Base-by-base conservation (phyloP, 2,329 filamentous ascomycete species). In the Nigrospora osmanthi region DNA sequence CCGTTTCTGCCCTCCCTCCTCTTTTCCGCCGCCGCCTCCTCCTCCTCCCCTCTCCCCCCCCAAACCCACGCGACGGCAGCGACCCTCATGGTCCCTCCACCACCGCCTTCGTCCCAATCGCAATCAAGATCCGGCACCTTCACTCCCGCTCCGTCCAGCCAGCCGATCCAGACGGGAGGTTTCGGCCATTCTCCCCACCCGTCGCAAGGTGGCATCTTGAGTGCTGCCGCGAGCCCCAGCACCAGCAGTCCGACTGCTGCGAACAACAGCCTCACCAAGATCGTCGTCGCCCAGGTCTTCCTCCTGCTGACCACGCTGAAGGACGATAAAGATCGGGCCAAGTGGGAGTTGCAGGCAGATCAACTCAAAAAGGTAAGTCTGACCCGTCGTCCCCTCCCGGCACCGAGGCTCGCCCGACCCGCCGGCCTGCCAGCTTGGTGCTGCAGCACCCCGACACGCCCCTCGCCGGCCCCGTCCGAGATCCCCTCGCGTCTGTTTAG, bases 271-370 rank as follows among this genome's bases (percentile, higher is more conserved):
- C 76, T 97, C 57, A 86, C 86, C 49, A 96, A 94, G 70, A 93
- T 98, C 65, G 89, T 93, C 58, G 84, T 95, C 59, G 89, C 93
- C 53, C 93, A 98, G 73, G 83, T 97, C 54, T 95, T 93, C 70
- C 82, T 98, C 52, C 80, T 98, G 47, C 78, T 98, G 54, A 93
- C 90, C 70, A 89, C 89, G 32, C 85, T 97, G 62, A 96, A 93
- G 66, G 89, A 96, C 71, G 91, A 95, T 65, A 89, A 89, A 70
- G 89, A 81, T 62, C 81, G 84, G 61, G 80, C 80, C 60, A 95
- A 94, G 87, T 95, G 88, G 85, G 89, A 95, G 66, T 76, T 83
- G 54, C 90, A 95, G 70, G 84, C 83, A 61, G 88, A 94, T 59
- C 90, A 95, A 72, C 85, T 98, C 59, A 83, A 83, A 66, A 95